Evolutionary conservation across 352 stramenopile genomes (phyloP).

Genomic region (Globisporangium heterothallicum): DNA sequence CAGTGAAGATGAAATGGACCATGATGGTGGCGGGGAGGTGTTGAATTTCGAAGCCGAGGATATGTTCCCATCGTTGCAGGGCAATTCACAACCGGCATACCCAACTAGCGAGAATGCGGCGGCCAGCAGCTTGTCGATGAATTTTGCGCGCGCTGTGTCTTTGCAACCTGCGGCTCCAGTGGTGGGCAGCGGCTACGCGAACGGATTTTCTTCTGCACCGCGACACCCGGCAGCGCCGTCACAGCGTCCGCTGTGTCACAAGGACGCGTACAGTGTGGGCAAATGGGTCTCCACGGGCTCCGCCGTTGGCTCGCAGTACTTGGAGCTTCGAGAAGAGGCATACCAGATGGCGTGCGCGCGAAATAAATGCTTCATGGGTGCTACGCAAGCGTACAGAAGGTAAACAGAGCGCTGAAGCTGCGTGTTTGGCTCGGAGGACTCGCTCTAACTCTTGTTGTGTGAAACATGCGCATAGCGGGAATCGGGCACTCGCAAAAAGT

Average conservation of each 20-base stretch:
- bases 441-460: not conserved
- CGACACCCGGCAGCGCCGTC: conserved; percentile 11
- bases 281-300: conserved; percentile 67
- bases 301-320: conserved; percentile 61
- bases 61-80: conserved; percentile 73
- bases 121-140: conserved; percentile 45
- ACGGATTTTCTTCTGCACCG: conserved; percentile 6
- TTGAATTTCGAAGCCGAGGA: conserved; percentile 70
- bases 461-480: conserved; percentile 37
- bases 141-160: conserved; percentile 76
- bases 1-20: conserved; percentile 66
- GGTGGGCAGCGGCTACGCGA: conserved; percentile 15
- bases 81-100: conserved; percentile 11
- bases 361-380: conserved; percentile 86
- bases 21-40: conserved; percentile 20
- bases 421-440: no score
- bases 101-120: not conserved
- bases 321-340: conserved; percentile 68
- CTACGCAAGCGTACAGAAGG: conserved; percentile 78
- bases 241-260: conserved; percentile 51
- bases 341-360: conserved; percentile 75
- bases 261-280: conserved; percentile 29
- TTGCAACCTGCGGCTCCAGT: conserved; percentile 28
- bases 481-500: conserved; percentile 63
- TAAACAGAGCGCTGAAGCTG: no score